Base-by-base conservation (phyloP, 164 flowering plant genomes). In the Piper betle region DNA sequence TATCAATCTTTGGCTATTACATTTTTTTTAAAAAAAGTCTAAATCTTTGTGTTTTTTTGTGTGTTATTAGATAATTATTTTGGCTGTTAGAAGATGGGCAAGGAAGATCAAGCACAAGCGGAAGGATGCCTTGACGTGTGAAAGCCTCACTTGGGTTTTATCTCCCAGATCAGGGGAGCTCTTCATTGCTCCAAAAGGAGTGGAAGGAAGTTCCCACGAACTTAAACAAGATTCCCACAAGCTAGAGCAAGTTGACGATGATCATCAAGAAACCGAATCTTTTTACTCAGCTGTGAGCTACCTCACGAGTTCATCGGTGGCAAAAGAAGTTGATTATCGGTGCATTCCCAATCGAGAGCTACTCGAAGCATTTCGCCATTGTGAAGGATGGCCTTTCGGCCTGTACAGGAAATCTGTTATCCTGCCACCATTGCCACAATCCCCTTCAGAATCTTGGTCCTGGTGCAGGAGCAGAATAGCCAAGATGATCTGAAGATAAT, bases 331-430 rank as follows among this genome's bases (percentile, higher is more conserved):
- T 7, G 83, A 81, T 19, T 68, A 69, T 57, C 61, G 37, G 25
- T 25, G 43, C 37, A 48, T 62, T 18, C 53, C 60, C 53, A 71
- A 75, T 68, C 73, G 75, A 1, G 75, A 81, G 0, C 73, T 88
- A 13, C 66, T 84, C 33, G 69, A 72, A 55, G 88, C 84, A 73
- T 58, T 88, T 8, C 64, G 81, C 18, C 77, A 80, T 9, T 88
- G 90, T 37, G 79, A 88, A 52, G 96, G 96, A 38, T 91, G 97
- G 97, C 94, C 97, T 0, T 88, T 91, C 33, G 97, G 97, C 19
- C 81, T 91, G 3, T 77, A 78, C 74, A 64, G 87, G 57, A 91
- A 75, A 69, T 77, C 75, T 11, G 19, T 86, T 65, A 43, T 84
- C 68, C 88, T 88, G 73, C 97, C 94, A 3, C 97, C 97, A 33